These are phyloP conservation scores for Talaromyces borbonicus DNA, from an alignment of 495 filamentous ascomycete species.

Conservation along the genomic window DNA sequence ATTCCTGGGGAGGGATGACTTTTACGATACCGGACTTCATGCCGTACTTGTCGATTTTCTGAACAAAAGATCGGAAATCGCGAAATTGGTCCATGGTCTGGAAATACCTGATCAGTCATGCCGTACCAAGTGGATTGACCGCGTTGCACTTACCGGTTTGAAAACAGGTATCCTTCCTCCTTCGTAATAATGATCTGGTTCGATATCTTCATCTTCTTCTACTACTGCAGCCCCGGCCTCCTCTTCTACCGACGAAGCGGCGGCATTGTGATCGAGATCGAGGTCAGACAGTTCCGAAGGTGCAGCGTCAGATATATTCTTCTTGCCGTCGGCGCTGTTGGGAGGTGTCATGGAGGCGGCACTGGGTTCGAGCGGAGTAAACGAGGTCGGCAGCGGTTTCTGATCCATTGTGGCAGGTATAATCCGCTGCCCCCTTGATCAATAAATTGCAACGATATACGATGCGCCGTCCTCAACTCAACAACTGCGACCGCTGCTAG, in stretches of 20 bases:
- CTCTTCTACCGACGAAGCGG: slow-evolving; percentile 25
- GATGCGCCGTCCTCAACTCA: slow-evolving; percentile 34
- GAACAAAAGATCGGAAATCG: slow-evolving; percentile 81
- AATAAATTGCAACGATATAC: slow-evolving; percentile 8
- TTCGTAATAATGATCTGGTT: slow-evolving; percentile 80
- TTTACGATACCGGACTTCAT: slow-evolving; percentile 97
- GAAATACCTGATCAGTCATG: slow-evolving; percentile 1
- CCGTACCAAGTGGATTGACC: not conserved
- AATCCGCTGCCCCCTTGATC: slow-evolving; percentile 3
- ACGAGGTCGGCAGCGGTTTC: slow-evolving; percentile 8
- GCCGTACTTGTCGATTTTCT: slow-evolving; percentile 83
- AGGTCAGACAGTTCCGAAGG: slow-evolving; percentile 38
- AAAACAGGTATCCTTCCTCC: slow-evolving; percentile 87
- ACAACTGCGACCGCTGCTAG: slow-evolving; percentile 39
- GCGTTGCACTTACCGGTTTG: slow-evolving; percentile 54
- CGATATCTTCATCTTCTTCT: slow-evolving; percentile 60
- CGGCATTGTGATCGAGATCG: slow-evolving; percentile 28
- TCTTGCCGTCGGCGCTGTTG: slow-evolving; percentile 36
- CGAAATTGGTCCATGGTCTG: slow-evolving; percentile 83
- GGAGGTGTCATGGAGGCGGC: slow-evolving; percentile 35
- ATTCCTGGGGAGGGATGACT: slow-evolving; percentile 88
- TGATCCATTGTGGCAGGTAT: slow-evolving; percentile 31
- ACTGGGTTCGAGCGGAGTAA: slow-evolving; percentile 20
- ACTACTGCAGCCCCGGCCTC: no score
- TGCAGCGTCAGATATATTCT: slow-evolving; percentile 31